Base-by-base conservation (phyloP, 2,329 filamentous ascomycete genomes). In the Neonectria ditissima region DNA sequence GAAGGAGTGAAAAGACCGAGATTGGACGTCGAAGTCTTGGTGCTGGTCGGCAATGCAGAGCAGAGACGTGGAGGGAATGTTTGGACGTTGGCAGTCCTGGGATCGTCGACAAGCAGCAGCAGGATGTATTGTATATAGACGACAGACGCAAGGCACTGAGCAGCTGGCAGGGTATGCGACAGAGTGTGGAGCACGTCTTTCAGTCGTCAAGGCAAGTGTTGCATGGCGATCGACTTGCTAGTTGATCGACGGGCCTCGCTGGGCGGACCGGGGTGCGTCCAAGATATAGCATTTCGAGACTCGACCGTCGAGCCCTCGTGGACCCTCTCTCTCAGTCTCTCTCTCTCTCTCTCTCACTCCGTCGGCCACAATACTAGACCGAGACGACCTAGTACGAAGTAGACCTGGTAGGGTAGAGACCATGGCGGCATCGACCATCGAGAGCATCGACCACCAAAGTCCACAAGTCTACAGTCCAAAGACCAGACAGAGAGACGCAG, bases 181-280 rank as follows among this genome's bases (percentile, higher is more conserved):
- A 61, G 59, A 65, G 37, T 71, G 70, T 71, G 69, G 70, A 73
- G 70, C 62, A 37, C 26, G 55, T 55, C 53, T 44, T 55, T 37
- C 48, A 52, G 45, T 55, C 34, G 51, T 61, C 53, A 57, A 62
- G 68, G 67, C 68, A 71, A 70, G 70, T 72, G 70, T 73, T 72
- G 71, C 69, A 73, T 73, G 59, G 69, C 69, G 70, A 73, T 73
- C 71, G 65, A 51, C 63, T 66, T 63, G 73, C 59, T 63, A 73
- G 60, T 55, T 73, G 70, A 73, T 73, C 69, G 70, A 68, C 69
- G 47, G 22, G 47, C 37, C 55, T 52, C 7, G 24, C 51, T 61
- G 62, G 56, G 58, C 53, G 34, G 62, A 65, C 62, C 62, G 53
- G 62, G 62, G 62, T 62, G 53, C 53, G 59, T 62, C 55, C 43